Evolutionary conservation across 495 filamentous ascomycete genomes (phyloP).

Genomic region (Penicillium chermesinum): DNA sequence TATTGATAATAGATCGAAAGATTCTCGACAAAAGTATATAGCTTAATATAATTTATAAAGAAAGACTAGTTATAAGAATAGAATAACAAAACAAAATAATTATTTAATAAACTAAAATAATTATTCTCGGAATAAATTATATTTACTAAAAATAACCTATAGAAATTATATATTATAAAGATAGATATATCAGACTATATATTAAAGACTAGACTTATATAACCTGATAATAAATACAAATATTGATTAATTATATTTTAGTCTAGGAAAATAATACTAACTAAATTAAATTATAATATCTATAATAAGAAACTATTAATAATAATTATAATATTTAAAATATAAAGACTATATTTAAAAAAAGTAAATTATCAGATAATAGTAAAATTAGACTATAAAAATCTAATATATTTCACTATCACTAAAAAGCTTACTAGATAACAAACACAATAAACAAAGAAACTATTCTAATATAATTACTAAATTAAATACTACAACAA

Average conservation of each 20-base stretch:
- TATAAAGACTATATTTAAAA: neutral
- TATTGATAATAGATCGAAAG: neutral
- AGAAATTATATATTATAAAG: neutral
- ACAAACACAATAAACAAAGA: neutral
- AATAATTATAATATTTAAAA: neutral
- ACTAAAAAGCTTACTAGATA: neutral
- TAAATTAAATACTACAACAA: neutral
- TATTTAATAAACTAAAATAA: neutral
- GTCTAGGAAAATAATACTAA: neutral
- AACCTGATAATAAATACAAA: neutral
- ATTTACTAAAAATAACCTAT: neutral
- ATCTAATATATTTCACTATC: neutral
- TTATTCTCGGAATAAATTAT: neutral
- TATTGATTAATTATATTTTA: neutral
- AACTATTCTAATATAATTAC: neutral
- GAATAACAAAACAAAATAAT: slow-evolving; percentile 1
- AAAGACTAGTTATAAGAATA: slow-evolving; percentile 2
- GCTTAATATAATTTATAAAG: neutral
- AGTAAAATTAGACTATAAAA: slow-evolving; percentile 1
- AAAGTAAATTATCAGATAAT: neutral
- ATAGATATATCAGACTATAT: neutral
- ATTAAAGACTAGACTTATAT: neutral
- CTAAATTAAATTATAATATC: neutral
- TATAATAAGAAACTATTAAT: neutral
- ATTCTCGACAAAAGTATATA: neutral